Percentiles rank a stretch among this genome's conserved stretches.
These are phyloP conservation scores for Fusarium staphyleae DNA, from an alignment of 2,329 filamentous ascomycete genomes.

Conservation along the genomic window DNA sequence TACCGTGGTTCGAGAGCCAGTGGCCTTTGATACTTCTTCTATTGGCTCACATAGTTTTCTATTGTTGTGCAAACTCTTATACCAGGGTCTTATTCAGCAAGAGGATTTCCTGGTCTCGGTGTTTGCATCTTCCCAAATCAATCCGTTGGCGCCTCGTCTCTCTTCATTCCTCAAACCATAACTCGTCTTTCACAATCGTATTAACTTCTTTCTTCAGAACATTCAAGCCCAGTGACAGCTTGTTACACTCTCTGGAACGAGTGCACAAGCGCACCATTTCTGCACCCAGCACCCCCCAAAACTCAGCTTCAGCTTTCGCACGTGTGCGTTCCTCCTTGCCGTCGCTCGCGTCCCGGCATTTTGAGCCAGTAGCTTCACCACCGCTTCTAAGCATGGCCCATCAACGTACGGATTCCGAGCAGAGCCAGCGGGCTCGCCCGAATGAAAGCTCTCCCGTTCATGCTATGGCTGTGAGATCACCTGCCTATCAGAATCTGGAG, in stretches of 20 bases:
- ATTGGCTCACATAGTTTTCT: neutral
- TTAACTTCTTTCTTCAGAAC: slow-evolving; percentile 20
- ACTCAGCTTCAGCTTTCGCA: slow-evolving; percentile 28
- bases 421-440: slow-evolving; percentile 22
- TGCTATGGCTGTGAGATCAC: slow-evolving; percentile 17
- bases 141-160: slow-evolving; percentile 1
- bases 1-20: neutral
- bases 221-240: slow-evolving; percentile 18
- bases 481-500: slow-evolving; percentile 13
- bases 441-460: slow-evolving; percentile 20
- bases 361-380: slow-evolving; percentile 24
- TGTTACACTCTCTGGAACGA: slow-evolving; percentile 37
- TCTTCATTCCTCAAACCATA: slow-evolving; percentile 9
- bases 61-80: neutral
- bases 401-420: slow-evolving; percentile 17
- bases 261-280: slow-evolving; percentile 59
- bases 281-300: slow-evolving; percentile 54
- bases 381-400: slow-evolving; percentile 24
- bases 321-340: slow-evolving; percentile 31
- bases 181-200: neutral
- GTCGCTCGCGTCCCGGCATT: slow-evolving; percentile 22
- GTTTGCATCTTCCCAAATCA: slow-evolving; percentile 4
- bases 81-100: neutral
- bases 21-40: slow-evolving; percentile 15
- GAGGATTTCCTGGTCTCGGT: slow-evolving; percentile 1